A percentile compares a stretch with the other conserved stretches of the same genome.
Evolutionary conservation across 305 asterid species (phyloP).

Genomic region (Striga hermonthica): DNA sequence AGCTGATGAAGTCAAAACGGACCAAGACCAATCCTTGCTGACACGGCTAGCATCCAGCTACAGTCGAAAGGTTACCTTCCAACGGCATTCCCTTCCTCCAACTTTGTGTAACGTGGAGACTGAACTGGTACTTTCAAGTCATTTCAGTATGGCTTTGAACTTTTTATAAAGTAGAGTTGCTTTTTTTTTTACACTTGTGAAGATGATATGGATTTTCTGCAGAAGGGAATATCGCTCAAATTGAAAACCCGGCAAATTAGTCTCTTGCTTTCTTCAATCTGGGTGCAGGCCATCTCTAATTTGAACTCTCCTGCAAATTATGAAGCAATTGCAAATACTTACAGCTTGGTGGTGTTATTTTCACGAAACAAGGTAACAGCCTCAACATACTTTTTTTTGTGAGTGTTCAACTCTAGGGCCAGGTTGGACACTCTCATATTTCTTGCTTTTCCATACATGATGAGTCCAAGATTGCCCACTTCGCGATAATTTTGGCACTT

Average conservation of each 20-base stretch:
- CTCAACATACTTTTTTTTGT: conserved; percentile 1
- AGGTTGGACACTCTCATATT: conserved; percentile 2
- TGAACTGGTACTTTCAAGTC: conserved; percentile 46
- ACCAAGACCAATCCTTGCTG: conserved; percentile 52
- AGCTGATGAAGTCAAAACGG: conserved; percentile 35
- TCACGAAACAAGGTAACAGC: conserved; percentile 63
- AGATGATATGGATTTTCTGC: conserved; percentile 35
- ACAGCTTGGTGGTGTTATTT: conserved; percentile 67
- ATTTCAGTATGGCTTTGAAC: conserved; percentile 24
- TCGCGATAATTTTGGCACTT: not conserved
- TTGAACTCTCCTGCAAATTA: conserved; percentile 65
- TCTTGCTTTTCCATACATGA: not conserved
- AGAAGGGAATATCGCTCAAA: conserved; percentile 66
- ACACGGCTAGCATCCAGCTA: conserved; percentile 55
- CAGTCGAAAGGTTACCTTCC: conserved; percentile 44
- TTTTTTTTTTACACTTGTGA: conserved; percentile 29
- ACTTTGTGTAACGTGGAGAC: conserved; percentile 43
- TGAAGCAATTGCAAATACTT: conserved; percentile 83
- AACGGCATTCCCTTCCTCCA: conserved; percentile 46
- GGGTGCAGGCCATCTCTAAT: conserved; percentile 68
- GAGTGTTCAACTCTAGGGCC: conserved; percentile 22
- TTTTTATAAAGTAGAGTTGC: conserved; percentile 16
- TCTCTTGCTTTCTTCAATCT: conserved; percentile 76
- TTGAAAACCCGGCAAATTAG: conserved; percentile 68
- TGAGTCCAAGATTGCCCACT: conserved; percentile 8